Conservation (phyloP, 352 stramenopile genomes). For the Hyaloperonospora arabidopsidis region DNA sequence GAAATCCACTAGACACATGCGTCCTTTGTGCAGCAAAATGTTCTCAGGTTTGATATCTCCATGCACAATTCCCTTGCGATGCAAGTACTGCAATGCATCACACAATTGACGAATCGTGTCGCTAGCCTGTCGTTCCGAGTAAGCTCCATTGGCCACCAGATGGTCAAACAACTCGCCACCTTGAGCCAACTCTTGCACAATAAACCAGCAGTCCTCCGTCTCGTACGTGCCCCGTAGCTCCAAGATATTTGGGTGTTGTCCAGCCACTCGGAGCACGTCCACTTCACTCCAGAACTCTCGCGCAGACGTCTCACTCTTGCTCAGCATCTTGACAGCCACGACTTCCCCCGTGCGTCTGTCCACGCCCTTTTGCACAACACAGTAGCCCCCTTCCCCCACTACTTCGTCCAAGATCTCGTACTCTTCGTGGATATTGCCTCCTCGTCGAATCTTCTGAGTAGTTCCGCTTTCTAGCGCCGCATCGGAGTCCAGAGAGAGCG, state of each 20-base stretch:
- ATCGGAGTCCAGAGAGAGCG: slow-evolving; percentile 10
- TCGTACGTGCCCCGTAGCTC: slow-evolving; percentile 67
- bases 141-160: slow-evolving; percentile 77
- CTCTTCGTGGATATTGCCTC: slow-evolving; percentile 46
- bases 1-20: slow-evolving; percentile 84
- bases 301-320: slow-evolving; percentile 66
- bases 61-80: slow-evolving; percentile 83
- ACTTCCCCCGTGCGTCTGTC: slow-evolving; percentile 55
- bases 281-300: slow-evolving; percentile 82
- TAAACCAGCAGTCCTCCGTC: slow-evolving; percentile 67
- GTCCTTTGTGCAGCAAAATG: slow-evolving; percentile 60
- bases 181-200: slow-evolving; percentile 77
- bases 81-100: slow-evolving; percentile 75
- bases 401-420: slow-evolving; percentile 79
- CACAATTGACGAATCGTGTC: slow-evolving; percentile 61
- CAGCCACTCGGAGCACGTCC: slow-evolving; percentile 62
- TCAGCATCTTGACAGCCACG: slow-evolving; percentile 76
- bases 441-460: slow-evolving; percentile 11
- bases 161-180: slow-evolving; percentile 86
- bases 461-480: slow-evolving; percentile 17
- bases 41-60: slow-evolving; percentile 88
- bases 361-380: slow-evolving; percentile 63
- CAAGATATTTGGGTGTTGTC: slow-evolving; percentile 75
- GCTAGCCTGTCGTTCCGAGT: slow-evolving; percentile 76
- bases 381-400: slow-evolving; percentile 74